These are phyloP conservation scores for Tulasnella sp. DNA, from an alignment of 768 basidiomycete genomes.

Conservation along the genomic window DNA sequence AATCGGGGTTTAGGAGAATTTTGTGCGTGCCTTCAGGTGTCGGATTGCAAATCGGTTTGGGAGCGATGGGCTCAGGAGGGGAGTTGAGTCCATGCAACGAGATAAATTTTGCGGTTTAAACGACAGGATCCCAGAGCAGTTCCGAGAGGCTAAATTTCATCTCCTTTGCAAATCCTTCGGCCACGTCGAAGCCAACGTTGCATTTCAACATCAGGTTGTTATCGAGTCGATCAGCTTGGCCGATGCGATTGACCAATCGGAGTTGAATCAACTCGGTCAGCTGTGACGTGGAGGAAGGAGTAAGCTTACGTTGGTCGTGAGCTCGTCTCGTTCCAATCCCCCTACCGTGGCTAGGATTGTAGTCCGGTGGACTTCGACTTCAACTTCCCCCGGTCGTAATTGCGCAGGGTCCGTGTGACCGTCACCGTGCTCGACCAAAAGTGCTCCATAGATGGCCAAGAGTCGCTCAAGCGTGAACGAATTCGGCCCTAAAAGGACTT, in stretches of 20 bases:
- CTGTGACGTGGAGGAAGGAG: slow-evolving; percentile 30
- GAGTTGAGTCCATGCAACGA: too few species aligned
- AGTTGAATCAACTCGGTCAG: slow-evolving; percentile 53
- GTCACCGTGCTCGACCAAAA: slow-evolving; percentile 46
- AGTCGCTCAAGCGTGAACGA: slow-evolving; percentile 71
- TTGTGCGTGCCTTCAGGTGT: too few species aligned
- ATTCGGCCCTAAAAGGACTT: slow-evolving; percentile 66
- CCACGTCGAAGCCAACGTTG: slow-evolving; percentile 50
- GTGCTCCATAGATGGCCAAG: slow-evolving; percentile 62
- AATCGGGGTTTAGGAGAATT: too few species aligned
- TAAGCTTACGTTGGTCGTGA: not conserved
- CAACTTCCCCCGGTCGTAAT: slow-evolving; percentile 46
- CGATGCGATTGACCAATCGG: slow-evolving; percentile 52
- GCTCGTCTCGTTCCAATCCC: slow-evolving; percentile 8
- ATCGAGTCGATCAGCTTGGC: slow-evolving; percentile 50
- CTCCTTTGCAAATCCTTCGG: slow-evolving; percentile 44
- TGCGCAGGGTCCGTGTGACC: slow-evolving; percentile 37
- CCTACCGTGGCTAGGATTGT: slow-evolving; percentile 51
- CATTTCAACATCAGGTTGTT: slow-evolving; percentile 64
- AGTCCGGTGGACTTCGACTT: slow-evolving; percentile 56
- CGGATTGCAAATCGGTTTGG: too few species aligned
- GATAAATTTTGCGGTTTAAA: too few species aligned
- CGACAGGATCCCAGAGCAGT: slow-evolving; percentile 46
- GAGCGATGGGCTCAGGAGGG: too few species aligned
- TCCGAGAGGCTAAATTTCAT: slow-evolving; percentile 48